A percentile compares a stretch with the other conserved stretches of the same genome.
Conservation (phyloP, 1,284 basidiomycete genomes). For the Sutorius eximius region DNA sequence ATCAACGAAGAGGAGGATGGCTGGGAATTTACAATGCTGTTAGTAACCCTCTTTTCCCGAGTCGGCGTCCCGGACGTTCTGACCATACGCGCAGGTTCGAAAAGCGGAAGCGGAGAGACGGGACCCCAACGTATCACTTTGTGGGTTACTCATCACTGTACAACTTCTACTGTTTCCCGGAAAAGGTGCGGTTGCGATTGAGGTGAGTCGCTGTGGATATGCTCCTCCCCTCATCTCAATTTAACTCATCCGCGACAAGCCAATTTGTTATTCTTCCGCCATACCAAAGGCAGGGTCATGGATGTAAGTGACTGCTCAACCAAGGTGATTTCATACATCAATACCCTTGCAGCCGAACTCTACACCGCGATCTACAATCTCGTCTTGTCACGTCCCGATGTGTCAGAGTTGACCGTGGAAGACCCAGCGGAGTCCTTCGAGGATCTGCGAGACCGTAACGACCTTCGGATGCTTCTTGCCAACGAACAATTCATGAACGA, state of each 20-base stretch:
- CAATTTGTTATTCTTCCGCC: slow-evolving; percentile 95
- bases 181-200: slow-evolving; percentile 79
- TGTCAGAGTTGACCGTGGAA: slow-evolving; percentile 93
- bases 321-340: background rate
- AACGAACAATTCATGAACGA: slow-evolving; percentile 67
- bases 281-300: slow-evolving; percentile 88
- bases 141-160: slow-evolving; percentile 90
- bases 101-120: slow-evolving; percentile 64
- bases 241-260: slow-evolving; percentile 38
- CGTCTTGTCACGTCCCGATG: slow-evolving; percentile 61
- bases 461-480: slow-evolving; percentile 78
- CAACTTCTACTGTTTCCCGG: slow-evolving; percentile 92
- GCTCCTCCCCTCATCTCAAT: background rate
- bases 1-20: slow-evolving; percentile 86
- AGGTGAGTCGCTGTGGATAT: slow-evolving; percentile 54
- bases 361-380: slow-evolving; percentile 87
- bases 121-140: slow-evolving; percentile 79
- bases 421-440: slow-evolving; percentile 97
- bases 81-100: slow-evolving; percentile 61
- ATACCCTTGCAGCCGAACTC: slow-evolving; percentile 63
- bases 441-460: slow-evolving; percentile 90
- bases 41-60: slow-evolving; percentile 34
- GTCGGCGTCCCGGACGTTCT: background rate
- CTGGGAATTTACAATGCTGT: slow-evolving; percentile 88
- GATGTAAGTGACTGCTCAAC: slow-evolving; percentile 57